A percentile compares a stretch with the other conserved stretches of the same genome.
These are phyloP conservation scores for Candida chilensis DNA, from an alignment of 805 yeast species.

Conservation along the genomic window DNA sequence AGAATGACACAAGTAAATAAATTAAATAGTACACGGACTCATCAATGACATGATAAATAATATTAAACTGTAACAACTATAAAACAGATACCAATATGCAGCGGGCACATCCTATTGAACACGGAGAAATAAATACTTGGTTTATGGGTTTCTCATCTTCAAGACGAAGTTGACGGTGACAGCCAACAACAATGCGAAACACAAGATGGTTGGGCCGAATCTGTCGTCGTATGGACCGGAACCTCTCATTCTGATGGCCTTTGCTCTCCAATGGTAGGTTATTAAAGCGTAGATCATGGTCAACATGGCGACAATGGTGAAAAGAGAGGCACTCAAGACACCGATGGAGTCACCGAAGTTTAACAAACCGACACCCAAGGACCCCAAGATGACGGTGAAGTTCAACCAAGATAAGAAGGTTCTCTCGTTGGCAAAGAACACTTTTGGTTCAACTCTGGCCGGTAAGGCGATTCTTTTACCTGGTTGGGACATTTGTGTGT, in stretches of 20 bases:
- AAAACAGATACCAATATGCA: too few species aligned
- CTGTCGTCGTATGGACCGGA: conserved; percentile 99
- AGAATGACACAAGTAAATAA: too few species aligned
- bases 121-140: too few species aligned
- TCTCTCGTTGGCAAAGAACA: conserved; percentile 97
- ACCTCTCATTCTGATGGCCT: conserved; percentile 95
- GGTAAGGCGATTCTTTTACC: conserved; percentile 95
- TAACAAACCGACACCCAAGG: conserved; percentile 89
- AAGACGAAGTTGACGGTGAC: conserved; percentile 88
- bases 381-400: conserved; percentile 96
- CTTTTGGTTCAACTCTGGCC: conserved; percentile 97
- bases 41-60: too few species aligned
- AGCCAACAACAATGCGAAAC: conserved; percentile 87
- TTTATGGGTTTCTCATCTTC: too few species aligned
- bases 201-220: conserved; percentile 95
- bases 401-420: conserved; percentile 97
- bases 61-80: too few species aligned
- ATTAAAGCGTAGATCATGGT: conserved; percentile 94
- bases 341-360: conserved; percentile 96
- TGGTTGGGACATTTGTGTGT: conserved; percentile 6
- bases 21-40: too few species aligned
- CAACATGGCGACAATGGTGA: conserved; percentile 94
- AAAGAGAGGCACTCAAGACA: conserved; percentile 84
- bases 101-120: too few species aligned
- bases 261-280: conserved; percentile 99